Conservation (phyloP, 108 stramenopile species). For the Fragilariopsis cylindrus region DNA sequence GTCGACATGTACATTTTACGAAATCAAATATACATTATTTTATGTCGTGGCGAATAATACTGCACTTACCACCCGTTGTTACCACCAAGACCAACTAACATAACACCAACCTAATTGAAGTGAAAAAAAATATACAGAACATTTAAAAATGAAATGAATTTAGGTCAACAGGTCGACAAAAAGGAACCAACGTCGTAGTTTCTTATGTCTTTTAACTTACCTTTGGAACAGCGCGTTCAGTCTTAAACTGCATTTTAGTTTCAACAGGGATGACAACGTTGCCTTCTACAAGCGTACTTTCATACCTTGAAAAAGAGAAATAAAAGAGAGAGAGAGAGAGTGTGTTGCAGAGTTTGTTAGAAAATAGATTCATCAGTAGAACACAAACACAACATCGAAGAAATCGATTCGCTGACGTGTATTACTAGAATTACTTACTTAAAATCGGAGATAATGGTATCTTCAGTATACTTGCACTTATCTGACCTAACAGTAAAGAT, state of each 20-base stretch:
- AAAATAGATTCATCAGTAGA: not conserved
- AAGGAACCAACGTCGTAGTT: no score
- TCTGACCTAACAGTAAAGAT: conserved; percentile 77
- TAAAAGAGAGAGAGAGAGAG: not conserved
- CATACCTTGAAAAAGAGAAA: conserved; percentile 55
- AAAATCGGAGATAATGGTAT: conserved; percentile 89
- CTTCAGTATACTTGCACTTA: conserved; percentile 88
- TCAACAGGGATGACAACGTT: conserved; percentile 70
- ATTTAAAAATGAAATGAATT: conserved; percentile 13
- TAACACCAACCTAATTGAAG: conserved; percentile 74
- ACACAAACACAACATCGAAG: not conserved
- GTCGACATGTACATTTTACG: not conserved
- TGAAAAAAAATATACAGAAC: not conserved
- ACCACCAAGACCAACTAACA: conserved; percentile 96
- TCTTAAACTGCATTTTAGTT: conserved; percentile 86
- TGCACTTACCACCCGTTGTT: conserved; percentile 92
- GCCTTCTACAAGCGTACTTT: conserved; percentile 90
- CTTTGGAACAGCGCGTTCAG: conserved; percentile 89
- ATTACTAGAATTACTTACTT: conserved; percentile 48
- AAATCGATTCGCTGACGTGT: not conserved
- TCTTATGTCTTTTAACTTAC: conserved; percentile 17
- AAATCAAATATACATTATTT: not conserved
- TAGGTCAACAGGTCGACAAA: not conserved
- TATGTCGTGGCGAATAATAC: not conserved
- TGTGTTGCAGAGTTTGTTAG: not conserved